Percentiles rank a stretch among this genome's conserved stretches.
These are phyloP conservation scores for Penicillium corylophilum DNA, from an alignment of 2,329 filamentous ascomycete genomes.

Conservation along the genomic window DNA sequence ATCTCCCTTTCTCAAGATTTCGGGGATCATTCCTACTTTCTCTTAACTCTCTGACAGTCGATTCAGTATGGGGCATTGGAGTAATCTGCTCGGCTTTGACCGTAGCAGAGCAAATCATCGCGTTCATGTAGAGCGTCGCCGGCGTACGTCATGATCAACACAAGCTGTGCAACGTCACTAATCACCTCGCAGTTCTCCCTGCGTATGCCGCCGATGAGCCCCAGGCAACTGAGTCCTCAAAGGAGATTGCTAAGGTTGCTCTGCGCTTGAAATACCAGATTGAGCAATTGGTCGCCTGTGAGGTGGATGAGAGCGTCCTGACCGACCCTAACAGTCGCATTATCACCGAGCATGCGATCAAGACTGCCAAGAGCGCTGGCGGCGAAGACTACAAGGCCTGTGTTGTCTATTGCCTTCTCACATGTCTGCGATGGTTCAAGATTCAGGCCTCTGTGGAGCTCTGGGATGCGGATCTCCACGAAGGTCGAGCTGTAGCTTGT, in stretches of 20 bases:
- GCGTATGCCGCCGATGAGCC: slow-evolving; percentile 38
- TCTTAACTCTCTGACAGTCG: neutral
- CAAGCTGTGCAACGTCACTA: slow-evolving; percentile 9
- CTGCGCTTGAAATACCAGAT: slow-evolving; percentile 88
- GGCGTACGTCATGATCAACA: slow-evolving; percentile 37
- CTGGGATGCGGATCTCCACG: slow-evolving; percentile 86
- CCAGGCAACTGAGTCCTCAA: slow-evolving; percentile 67
- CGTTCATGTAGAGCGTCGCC: slow-evolving; percentile 39
- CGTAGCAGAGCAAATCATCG: slow-evolving; percentile 30
- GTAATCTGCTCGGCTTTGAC: slow-evolving; percentile 32
- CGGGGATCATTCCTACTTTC: no score
- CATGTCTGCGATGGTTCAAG: slow-evolving; percentile 74
- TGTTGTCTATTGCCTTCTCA: slow-evolving; percentile 78
- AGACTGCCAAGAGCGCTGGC: slow-evolving; percentile 79
- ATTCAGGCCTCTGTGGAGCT: slow-evolving; percentile 77
- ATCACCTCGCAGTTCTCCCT: slow-evolving; percentile 42
- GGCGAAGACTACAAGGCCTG: slow-evolving; percentile 72
- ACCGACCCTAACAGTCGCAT: slow-evolving; percentile 79
- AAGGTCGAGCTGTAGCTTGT: slow-evolving; percentile 75
- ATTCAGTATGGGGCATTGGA: slow-evolving; percentile 40
- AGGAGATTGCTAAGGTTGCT: slow-evolving; percentile 84
- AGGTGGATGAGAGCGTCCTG: slow-evolving; percentile 73
- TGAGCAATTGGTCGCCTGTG: slow-evolving; percentile 85
- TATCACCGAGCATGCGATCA: slow-evolving; percentile 76
- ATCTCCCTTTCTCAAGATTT: neutral